These are phyloP conservation scores for Carpinus viminea DNA, from an alignment of 306 rosid genomes.

Conservation along the genomic window DNA sequence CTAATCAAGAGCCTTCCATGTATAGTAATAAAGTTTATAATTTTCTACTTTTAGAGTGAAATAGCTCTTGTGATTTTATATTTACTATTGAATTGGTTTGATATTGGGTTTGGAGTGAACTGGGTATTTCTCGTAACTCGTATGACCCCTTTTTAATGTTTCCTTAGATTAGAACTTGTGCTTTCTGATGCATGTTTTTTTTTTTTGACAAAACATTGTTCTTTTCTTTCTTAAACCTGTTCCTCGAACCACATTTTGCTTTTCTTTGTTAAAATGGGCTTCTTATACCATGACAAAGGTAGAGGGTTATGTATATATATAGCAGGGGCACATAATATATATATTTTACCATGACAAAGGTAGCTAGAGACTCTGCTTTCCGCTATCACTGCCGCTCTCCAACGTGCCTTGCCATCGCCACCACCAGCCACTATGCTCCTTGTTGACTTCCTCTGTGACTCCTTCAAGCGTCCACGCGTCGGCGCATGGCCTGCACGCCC, in stretches of 20 bases:
- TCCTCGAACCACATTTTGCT: conserved; percentile 2
- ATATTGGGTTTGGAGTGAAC: neutral
- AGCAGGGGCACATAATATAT: too few relatives aligned
- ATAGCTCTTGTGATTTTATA: neutral
- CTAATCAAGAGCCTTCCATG: neutral
- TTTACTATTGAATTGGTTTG: neutral
- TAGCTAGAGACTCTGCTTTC: too few relatives aligned
- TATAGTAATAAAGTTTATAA: neutral
- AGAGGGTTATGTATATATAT: too few relatives aligned
- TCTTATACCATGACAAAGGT: neutral
- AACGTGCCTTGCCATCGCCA: too few relatives aligned
- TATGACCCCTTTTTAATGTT: neutral
- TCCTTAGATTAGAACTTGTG: neutral
- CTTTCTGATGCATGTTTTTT: neutral
- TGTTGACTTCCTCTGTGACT: too few relatives aligned
- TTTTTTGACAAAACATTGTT: too few relatives aligned
- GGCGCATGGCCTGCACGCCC: too few relatives aligned
- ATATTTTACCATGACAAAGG: too few relatives aligned
- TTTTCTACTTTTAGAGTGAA: neutral
- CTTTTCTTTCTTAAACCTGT: neutral
- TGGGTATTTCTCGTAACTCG: neutral
- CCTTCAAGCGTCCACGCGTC: too few relatives aligned
- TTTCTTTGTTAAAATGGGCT: conserved; percentile 12
- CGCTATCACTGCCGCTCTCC: too few relatives aligned
- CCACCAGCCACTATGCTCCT: too few relatives aligned